Evolutionary conservation across 176 grass and related monocot genomes (phyloP), one percentile per base, ranked within the genome.

Genomic region (Aegilops speltoides): DNA sequence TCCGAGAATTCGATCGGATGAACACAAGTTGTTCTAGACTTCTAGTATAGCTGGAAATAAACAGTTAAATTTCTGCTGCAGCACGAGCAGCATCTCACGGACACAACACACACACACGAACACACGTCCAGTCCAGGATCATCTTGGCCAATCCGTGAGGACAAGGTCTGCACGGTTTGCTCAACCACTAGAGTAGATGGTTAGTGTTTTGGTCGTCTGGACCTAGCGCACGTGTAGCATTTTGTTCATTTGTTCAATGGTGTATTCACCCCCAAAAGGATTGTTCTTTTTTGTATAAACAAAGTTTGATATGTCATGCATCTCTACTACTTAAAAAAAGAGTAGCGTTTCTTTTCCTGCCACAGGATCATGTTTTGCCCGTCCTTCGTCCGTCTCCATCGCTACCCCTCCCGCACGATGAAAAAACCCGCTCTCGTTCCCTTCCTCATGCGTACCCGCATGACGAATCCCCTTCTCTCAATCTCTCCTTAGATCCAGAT

Each of bases 1-100:
- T 60, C 24, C 19, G 11, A 48, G 60, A 81, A 64, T 45, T 76
- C 15, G 45, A 61, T n/a, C 46, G 24, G 64, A 81, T 76, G 66
- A 59, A 76, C 22, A 63, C 6, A 2, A 66, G 87, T 57, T 73
- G 56, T 48, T 38, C 4, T 31, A 31, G 31, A 31, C 31, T 31
- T 31, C 31, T 60, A 13, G 56, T 50, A 83, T 79, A 73, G 79
- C 29, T 32, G 22, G 31, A 73, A 83, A 90, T 70, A 64, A 83
- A 82, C 24, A 22, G 52, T 4, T 29, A 86, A 31, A 83, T 73
- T 71, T 79, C 33, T 74, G 43, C 32, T 59, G 45, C 5, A 62
- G 46, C 4, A 41, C 14, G 59, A 45, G 69, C 77, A 76, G 20
- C 46, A 41, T 62, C 64, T 57, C 76, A 31, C 46, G 19, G 70